Evolutionary conservation across 2,329 filamentous ascomycete genomes (phyloP).

Genomic region (Fusarium sp.): DNA sequence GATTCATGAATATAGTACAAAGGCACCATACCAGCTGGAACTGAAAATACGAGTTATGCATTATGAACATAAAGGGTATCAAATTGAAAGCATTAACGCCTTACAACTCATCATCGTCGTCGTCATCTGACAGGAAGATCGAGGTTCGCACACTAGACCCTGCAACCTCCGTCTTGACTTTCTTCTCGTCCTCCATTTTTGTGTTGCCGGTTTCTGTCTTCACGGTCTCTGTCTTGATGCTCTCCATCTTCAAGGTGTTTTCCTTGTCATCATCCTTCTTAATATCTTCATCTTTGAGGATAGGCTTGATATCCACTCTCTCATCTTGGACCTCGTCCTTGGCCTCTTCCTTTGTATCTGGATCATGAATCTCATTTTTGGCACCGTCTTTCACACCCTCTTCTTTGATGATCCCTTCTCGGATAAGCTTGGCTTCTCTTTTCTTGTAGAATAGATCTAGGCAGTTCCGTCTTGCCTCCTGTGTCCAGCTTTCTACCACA

Average conservation of each 20-base stretch:
- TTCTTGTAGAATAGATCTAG: conserved; percentile 83
- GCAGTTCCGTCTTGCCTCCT: conserved; percentile 81
- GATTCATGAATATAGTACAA: not conserved
- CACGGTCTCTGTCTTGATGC: not conserved
- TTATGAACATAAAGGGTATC: conserved; percentile 42
- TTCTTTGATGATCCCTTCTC: conserved; percentile 43
- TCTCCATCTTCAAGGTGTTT: conserved; percentile 1
- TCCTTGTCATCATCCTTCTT: conserved; percentile 27
- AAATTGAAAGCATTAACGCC: conserved; percentile 21
- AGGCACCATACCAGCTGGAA: not conserved
- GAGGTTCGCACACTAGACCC: conserved; percentile 47
- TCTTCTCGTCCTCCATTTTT: conserved; percentile 28
- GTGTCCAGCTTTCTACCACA: conserved; percentile 90
- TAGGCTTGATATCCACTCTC: conserved; percentile 21
- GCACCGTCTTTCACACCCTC: conserved; percentile 44
- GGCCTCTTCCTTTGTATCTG: conserved; percentile 17
- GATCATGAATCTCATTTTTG: conserved; percentile 16
- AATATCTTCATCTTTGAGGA: conserved; percentile 19
- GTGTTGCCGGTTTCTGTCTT: conserved; percentile 17
- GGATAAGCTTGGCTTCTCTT: conserved; percentile 66
- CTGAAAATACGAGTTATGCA: conserved; percentile 13
- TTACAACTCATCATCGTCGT: conserved; percentile 56
- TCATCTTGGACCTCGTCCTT: conserved; percentile 32
- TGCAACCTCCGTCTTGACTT: conserved; percentile 33
- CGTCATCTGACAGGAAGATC: conserved; percentile 55